phyloP scores from a whole-genome alignment of 495 filamentous ascomycete genomes.

The Podospora didyma region DNA sequence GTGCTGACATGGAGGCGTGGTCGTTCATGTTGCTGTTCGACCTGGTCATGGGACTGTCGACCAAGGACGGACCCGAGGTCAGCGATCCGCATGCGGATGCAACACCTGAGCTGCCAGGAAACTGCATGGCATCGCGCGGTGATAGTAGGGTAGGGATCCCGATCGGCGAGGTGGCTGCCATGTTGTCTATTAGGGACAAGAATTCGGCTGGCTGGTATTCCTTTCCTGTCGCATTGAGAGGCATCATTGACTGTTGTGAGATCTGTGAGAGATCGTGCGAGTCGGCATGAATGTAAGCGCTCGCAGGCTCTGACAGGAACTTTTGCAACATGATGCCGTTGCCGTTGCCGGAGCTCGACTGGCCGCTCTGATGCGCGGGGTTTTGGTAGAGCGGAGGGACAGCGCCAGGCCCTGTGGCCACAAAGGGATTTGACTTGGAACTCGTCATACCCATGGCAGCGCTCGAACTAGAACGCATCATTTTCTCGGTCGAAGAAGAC shows the following conservation, averaged over 20 bases:
- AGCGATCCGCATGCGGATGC: slow-evolving; percentile 41
- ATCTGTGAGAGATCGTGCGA: slow-evolving; percentile 6
- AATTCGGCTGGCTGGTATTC: slow-evolving; percentile 24
- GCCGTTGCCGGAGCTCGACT: background rate
- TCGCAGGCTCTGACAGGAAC: slow-evolving; percentile 13
- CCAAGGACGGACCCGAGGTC: slow-evolving; percentile 40
- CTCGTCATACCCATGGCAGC: slow-evolving; percentile 3
- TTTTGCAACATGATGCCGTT: slow-evolving; percentile 1
- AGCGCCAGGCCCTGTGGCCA: slow-evolving; percentile 5
- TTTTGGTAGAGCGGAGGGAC: slow-evolving; percentile 8
- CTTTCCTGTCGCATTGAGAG: slow-evolving; percentile 2
- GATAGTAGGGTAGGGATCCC: slow-evolving; percentile 15
- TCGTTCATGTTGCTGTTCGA: slow-evolving; percentile 41
- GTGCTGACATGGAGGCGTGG: slow-evolving; percentile 29
- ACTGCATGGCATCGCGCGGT: slow-evolving; percentile 12
- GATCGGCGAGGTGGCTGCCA: slow-evolving; percentile 15
- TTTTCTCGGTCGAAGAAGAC: slow-evolving; percentile 14
- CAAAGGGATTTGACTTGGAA: slow-evolving; percentile 6
- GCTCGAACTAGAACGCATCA: slow-evolving; percentile 28
- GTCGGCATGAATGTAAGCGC: slow-evolving; percentile 11
- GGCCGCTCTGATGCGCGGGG: slow-evolving; percentile 2
- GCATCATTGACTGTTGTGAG: background rate
- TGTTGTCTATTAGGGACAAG: slow-evolving; percentile 13
- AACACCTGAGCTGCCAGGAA: slow-evolving; percentile 11
- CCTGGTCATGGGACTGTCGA: slow-evolving; percentile 42